phyloP scores from a whole-genome alignment of 441 rosid species.

The Brassica balearica region DNA sequence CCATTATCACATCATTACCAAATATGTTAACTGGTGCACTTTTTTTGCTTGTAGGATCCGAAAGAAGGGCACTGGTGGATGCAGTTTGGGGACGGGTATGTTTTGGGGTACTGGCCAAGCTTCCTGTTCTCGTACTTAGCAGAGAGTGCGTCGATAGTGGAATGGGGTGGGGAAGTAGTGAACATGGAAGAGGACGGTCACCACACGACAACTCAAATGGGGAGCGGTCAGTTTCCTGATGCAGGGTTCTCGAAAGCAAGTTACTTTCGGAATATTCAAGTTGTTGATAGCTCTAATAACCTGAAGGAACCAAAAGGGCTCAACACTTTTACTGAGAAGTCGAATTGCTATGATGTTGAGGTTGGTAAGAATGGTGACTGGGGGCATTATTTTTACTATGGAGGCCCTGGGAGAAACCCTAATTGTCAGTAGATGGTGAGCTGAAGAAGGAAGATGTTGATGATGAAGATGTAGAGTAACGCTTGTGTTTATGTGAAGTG shows the following conservation, averaged over 20 bases:
- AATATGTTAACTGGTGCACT: neutral
- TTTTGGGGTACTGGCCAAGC: conserved; percentile 68
- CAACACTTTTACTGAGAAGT: conserved; percentile 60
- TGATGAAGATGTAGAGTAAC: conserved; percentile 36
- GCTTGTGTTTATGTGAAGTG: conserved; percentile 27
- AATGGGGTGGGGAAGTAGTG: conserved; percentile 71
- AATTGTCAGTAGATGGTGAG: conserved; percentile 57
- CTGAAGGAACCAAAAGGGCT: conserved; percentile 64
- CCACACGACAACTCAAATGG: conserved; percentile 69
- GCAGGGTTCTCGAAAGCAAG: conserved; percentile 61
- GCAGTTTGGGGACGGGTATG: conserved; percentile 57
- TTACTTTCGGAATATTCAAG: conserved; percentile 71
- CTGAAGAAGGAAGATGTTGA: conserved; percentile 23
- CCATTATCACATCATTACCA: neutral
- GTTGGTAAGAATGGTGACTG: conserved; percentile 57
- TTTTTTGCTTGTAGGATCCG: conserved; percentile 50
- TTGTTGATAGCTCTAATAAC: conserved; percentile 64
- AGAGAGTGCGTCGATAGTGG: conserved; percentile 58
- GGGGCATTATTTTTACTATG: conserved; percentile 72
- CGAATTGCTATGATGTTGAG: conserved; percentile 67
- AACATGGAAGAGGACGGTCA: conserved; percentile 57
- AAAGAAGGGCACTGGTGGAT: conserved; percentile 68
- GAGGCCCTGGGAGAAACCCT: conserved; percentile 80
- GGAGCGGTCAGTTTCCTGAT: conserved; percentile 59
- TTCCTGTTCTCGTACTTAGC: conserved; percentile 58